Conservation (phyloP, 306 rosid species). For the Vigna unguiculata region DNA sequence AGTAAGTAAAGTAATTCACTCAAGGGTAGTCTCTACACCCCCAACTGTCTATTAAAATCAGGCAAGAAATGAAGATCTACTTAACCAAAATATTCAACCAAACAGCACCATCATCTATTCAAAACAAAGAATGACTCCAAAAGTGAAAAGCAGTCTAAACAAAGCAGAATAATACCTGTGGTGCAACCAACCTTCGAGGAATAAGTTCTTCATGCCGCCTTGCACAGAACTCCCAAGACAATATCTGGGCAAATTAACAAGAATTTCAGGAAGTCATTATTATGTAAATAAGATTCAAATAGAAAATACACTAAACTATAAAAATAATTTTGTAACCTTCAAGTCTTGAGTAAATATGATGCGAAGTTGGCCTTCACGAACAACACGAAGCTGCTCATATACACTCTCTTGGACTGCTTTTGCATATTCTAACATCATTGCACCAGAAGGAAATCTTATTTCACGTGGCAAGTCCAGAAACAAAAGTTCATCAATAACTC, state of each 20-base stretch:
- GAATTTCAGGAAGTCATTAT: slow-evolving; percentile 23
- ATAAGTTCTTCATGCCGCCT: slow-evolving; percentile 92
- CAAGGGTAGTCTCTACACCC: no score
- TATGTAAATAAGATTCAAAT: slow-evolving; percentile 8
- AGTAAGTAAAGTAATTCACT: not conserved
- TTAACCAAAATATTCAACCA: not conserved
- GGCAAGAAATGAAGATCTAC: slow-evolving; percentile 9
- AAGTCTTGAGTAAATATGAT: slow-evolving; percentile 78
- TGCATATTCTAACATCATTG: slow-evolving; percentile 81
- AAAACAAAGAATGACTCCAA: not conserved
- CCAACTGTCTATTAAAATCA: not conserved
- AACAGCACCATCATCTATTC: not conserved
- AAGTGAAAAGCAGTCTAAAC: not conserved
- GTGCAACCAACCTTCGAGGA: slow-evolving; percentile 88
- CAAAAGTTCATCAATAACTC: slow-evolving; percentile 86
- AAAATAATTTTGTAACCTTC: slow-evolving; percentile 56
- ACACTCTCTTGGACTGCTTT: slow-evolving; percentile 96
- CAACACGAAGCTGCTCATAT: slow-evolving; percentile 94
- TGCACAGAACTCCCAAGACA: slow-evolving; percentile 95
- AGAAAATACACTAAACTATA: not conserved
- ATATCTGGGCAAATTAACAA: slow-evolving; percentile 61
- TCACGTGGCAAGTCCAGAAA: slow-evolving; percentile 88
- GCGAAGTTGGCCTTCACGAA: slow-evolving; percentile 96
- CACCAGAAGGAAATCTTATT: slow-evolving; percentile 70
- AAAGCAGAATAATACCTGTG: slow-evolving; percentile 68